A percentile compares a stretch with the other conserved stretches of the same genome.
Evolutionary conservation across 805 yeast species (phyloP).

Genomic region (Ogataea degrootiae): DNA sequence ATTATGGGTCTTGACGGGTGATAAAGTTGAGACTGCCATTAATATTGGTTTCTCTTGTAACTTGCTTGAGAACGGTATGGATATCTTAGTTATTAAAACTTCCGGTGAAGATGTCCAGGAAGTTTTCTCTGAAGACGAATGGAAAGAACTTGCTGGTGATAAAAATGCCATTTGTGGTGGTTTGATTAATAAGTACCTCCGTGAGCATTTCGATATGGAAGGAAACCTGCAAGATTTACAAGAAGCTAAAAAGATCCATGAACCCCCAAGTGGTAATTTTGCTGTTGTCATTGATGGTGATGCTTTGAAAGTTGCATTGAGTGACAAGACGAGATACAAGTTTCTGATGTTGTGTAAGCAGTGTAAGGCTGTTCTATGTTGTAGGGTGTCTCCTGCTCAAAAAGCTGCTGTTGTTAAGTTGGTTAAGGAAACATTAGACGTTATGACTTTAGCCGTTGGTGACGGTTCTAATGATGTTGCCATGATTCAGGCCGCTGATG

Average conservation of each 20-base stretch:
- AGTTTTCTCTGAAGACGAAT: constrained; percentile 32
- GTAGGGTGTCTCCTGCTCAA: constrained; percentile 86
- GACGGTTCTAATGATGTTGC: constrained; percentile 91
- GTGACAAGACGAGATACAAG: constrained; percentile 39
- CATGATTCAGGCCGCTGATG: constrained; percentile 84
- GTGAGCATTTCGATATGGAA: constrained; percentile 49
- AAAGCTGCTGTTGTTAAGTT: constrained; percentile 78
- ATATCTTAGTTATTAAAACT: constrained; percentile 59
- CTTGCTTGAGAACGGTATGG: constrained; percentile 70
- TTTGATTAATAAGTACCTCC: constrained; percentile 49
- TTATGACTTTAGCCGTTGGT: constrained; percentile 84
- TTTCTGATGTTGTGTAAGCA: constrained; percentile 71
- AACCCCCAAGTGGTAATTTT: constrained; percentile 60
- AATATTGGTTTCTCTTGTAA: constrained; percentile 86
- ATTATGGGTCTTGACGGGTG: constrained; percentile 84
- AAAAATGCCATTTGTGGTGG: constrained; percentile 36
- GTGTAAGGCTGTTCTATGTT: constrained; percentile 77
- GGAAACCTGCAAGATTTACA: constrained; percentile 58
- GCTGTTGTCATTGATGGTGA: constrained; percentile 81
- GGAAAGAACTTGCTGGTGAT: constrained; percentile 13
- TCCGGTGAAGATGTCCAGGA: constrained; percentile 50
- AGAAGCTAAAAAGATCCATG: constrained; percentile 53
- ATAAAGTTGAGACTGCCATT: constrained; percentile 85
- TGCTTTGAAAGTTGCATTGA: constrained; percentile 55
- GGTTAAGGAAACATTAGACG: constrained; percentile 69